These are phyloP conservation scores for Pascua sp. DNA, from an alignment of 1,284 basidiomycete species.

Conservation along the genomic window DNA sequence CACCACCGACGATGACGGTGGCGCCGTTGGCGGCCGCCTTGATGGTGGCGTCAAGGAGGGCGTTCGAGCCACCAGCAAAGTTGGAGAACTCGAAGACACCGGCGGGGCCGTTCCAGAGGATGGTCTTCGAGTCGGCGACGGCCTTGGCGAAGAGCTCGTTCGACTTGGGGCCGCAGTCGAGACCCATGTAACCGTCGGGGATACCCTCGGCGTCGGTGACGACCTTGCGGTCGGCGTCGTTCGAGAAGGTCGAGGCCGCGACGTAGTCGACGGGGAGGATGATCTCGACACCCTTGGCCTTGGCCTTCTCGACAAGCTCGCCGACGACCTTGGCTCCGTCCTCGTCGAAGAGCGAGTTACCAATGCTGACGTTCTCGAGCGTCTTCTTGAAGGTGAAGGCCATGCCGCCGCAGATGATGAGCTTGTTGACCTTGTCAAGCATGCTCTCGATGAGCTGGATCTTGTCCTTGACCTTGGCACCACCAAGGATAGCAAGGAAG, in stretches of 20 bases:
- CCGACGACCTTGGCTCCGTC: constrained; percentile 85
- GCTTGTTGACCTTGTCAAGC: constrained; percentile 95
- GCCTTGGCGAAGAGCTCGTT: constrained; percentile 73
- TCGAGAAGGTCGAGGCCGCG: constrained; percentile 92
- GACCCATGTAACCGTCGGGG: constrained; percentile 90
- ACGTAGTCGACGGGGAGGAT: constrained; percentile 95
- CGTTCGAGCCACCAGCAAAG: constrained; percentile 81
- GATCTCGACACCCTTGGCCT: constrained; percentile 87
- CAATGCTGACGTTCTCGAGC: constrained; percentile 81
- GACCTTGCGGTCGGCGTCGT: constrained; percentile 75
- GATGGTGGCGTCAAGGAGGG: constrained; percentile 80
- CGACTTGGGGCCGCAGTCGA: constrained; percentile 81
- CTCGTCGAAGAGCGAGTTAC: constrained; percentile 89
- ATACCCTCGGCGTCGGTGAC: constrained; percentile 84
- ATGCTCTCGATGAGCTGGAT: constrained; percentile 99
- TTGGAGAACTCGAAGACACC: constrained; percentile 96
- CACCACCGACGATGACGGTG: constrained; percentile 90
- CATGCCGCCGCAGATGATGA: constrained; percentile 99
- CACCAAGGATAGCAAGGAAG: constrained; percentile 97
- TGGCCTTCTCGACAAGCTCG: constrained; percentile 84
- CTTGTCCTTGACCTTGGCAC: constrained; percentile 98
- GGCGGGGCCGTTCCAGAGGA: constrained; percentile 97
- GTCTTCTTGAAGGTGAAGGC: constrained; percentile 99
- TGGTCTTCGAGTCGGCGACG: constrained; percentile 87
- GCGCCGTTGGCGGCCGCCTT: constrained; percentile 83